These are phyloP conservation scores for Pharus latifolius DNA, from an alignment of 176 grass and related monocot species.

Conservation along the genomic window DNA sequence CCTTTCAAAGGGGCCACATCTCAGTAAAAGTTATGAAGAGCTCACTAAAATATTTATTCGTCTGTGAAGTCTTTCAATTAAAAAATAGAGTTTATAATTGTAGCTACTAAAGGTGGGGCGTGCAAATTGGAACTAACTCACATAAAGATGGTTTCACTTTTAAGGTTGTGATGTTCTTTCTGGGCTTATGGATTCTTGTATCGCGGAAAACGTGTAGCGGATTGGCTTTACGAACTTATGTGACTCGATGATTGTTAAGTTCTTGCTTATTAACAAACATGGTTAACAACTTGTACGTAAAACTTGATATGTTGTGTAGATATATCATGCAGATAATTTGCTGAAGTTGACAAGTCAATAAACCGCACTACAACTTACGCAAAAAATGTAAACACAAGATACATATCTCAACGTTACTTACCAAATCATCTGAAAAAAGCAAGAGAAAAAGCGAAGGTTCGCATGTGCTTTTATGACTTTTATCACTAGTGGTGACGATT, in stretches of 20 bases:
- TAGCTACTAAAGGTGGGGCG: too few species aligned
- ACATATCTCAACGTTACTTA: not conserved
- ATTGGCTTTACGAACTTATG: not conserved
- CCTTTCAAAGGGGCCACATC: too few species aligned
- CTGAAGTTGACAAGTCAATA: not conserved
- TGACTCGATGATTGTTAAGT: not conserved
- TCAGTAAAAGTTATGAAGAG: too few species aligned
- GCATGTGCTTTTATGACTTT: not conserved
- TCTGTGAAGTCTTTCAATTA: too few species aligned
- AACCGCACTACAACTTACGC: not conserved
- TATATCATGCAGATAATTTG: not conserved
- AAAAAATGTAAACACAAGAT: not conserved
- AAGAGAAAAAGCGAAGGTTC: not conserved
- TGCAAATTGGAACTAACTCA: too few species aligned
- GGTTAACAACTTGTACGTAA: not conserved
- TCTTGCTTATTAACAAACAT: not conserved
- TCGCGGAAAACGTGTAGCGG: too few species aligned
- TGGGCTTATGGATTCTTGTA: too few species aligned
- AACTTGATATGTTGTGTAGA: not conserved
- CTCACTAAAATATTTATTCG: too few species aligned
- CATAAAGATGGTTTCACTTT: too few species aligned
- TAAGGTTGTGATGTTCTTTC: too few species aligned
- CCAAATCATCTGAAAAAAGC: not conserved
- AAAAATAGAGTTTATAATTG: too few species aligned
- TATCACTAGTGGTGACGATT: not conserved